Evolutionary conservation across 2,329 filamentous ascomycete genomes (phyloP).

Genomic region (Furcasterigmium sp.): DNA sequence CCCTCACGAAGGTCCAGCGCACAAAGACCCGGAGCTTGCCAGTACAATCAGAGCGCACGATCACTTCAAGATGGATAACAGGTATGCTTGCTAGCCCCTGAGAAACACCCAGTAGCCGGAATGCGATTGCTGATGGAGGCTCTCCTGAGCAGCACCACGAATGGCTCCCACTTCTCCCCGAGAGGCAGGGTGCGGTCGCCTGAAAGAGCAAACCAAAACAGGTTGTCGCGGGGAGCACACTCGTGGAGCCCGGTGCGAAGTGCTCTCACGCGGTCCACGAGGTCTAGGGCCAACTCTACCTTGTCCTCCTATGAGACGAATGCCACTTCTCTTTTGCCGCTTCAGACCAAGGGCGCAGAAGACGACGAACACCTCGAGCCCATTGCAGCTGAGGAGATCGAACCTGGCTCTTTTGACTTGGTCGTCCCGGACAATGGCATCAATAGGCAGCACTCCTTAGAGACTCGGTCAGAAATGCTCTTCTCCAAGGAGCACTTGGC

Average conservation of each 20-base stretch:
- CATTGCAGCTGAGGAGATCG: conserved; percentile 27
- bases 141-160: not conserved
- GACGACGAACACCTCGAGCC: conserved; percentile 27
- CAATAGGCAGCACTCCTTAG: conserved; percentile 43
- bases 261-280: conserved; percentile 18
- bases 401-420: conserved; percentile 30
- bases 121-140: not conserved
- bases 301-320: conserved; percentile 21
- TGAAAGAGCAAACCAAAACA: conserved; percentile 12
- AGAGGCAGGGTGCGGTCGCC: conserved; percentile 9
- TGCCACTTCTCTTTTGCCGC: conserved; percentile 12
- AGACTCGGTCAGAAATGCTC: conserved; percentile 58
- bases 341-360: conserved; percentile 15
- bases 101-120: no score
- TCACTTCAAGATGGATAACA: no score
- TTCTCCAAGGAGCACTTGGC: conserved; percentile 62
- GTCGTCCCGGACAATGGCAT: conserved; percentile 16
- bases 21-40: no score
- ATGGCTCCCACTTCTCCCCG: not conserved
- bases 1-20: not conserved
- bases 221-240: conserved; percentile 6
- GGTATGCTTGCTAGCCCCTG: no score
- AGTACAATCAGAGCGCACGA: no score
- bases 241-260: conserved; percentile 20
- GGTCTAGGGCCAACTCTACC: conserved; percentile 20